Evolutionary conservation across 2,329 filamentous ascomycete genomes (phyloP), one percentile per base, ranked within the genome.

Genomic region (Talaromyces funiculosus): DNA sequence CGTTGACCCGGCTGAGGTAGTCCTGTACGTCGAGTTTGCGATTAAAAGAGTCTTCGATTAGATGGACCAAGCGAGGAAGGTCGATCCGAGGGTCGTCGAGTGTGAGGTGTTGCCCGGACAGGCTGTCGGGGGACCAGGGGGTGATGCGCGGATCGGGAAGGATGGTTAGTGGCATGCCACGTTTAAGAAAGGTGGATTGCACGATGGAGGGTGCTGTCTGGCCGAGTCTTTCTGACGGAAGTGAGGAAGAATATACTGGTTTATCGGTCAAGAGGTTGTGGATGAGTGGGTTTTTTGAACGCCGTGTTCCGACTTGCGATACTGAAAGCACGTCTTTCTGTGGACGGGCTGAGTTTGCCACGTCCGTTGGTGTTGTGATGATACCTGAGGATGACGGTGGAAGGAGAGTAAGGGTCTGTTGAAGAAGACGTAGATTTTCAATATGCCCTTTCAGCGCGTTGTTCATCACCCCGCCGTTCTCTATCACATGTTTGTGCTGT

Each of bases 211-310:
- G 69, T 57, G 70, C 69, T 18, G 72, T 64, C 18, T 71, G 68
- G n/a, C 73, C 68, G 16, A 71, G 82, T 53, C 90, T 83, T 42
- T 86, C 84, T 6, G 86, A 81, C 0, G 94, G 94, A 0, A 99
- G 80, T 0, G 94, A 99, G 1, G 94, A 94, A 1, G 94, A 97
- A 65, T 92, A 89, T 14, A 92, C 84, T 0, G 94, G 93, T 69
- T 96, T 95, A 75, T 99, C 94, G 1, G 94, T 99, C 9, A 99
- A 82, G 1, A 99, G 84, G 68, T 97, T 97, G 75, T 99, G 92
- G 49, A 99, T 94, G 1, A 99, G 80, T 0, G 92, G 92, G 68
- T 99, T 99, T 69, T 84, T 84, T 61, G 85, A 83, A 73, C 82
- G 77, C 72, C 82, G 80, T 57, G 83, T 85, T 61, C 79, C 79